phyloP scores from a whole-genome alignment of 495 filamentous ascomycete genomes.

The Hyaloscypha bicolor region DNA sequence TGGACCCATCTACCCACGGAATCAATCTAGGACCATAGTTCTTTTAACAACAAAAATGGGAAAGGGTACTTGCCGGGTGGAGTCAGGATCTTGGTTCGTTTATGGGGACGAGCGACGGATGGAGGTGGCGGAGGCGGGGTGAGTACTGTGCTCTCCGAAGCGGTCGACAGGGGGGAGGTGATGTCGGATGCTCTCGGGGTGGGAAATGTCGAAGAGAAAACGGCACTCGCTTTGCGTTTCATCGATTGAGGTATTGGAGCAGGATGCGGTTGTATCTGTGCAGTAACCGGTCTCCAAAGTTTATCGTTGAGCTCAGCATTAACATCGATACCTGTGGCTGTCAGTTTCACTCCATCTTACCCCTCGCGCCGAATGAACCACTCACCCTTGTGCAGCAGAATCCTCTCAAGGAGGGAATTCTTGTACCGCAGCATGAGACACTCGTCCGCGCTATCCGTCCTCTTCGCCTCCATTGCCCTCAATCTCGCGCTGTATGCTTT shows the following conservation, averaged over 20 bases:
- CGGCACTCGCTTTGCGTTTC: neutral
- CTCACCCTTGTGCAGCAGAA: conserved; percentile 24
- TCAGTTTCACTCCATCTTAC: neutral
- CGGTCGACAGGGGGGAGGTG: neutral
- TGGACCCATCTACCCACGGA: conserved; percentile 13
- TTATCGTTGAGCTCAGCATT: conserved; percentile 15
- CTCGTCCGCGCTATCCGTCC: conserved; percentile 10
- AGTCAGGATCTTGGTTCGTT: neutral
- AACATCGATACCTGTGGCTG: conserved; percentile 21
- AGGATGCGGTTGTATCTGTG: neutral
- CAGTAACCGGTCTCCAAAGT: neutral
- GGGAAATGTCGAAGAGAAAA: neutral
- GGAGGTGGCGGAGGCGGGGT: neutral
- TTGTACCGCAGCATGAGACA: conserved; percentile 27
- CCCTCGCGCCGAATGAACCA: neutral
- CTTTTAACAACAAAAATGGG: conserved; percentile 11
- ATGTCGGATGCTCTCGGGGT: neutral
- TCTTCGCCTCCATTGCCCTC: neutral
- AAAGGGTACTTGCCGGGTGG: conserved; percentile 26
- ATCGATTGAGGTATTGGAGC: neutral
- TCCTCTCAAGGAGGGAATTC: conserved; percentile 28
- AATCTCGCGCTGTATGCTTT: conserved; percentile 7
- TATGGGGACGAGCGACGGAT: neutral
- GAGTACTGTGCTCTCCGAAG: neutral
- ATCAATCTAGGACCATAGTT: conserved; percentile 31